Evolutionary conservation across 2,329 filamentous ascomycete genomes (phyloP).

Genomic region (Hypoxylon sp.): DNA sequence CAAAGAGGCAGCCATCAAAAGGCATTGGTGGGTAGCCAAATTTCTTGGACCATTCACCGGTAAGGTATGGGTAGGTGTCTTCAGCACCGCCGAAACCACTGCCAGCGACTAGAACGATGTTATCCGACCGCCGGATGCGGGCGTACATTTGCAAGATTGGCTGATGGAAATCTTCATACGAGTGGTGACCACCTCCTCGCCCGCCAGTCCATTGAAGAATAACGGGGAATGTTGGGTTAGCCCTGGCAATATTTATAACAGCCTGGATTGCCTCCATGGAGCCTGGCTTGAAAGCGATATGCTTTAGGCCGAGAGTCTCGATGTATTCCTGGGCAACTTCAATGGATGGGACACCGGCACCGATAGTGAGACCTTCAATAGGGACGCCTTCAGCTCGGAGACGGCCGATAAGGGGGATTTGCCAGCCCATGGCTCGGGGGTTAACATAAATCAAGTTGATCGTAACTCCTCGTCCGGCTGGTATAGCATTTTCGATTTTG

Average conservation of each 20-base stretch:
- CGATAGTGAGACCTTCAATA: conserved; percentile 92
- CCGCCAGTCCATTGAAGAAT: conserved; percentile 96
- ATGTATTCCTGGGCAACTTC: conserved; percentile 96
- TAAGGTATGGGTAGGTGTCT: conserved; percentile 93
- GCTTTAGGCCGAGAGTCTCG: conserved; percentile 90
- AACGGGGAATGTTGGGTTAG: conserved; percentile 94
- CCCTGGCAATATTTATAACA: conserved; percentile 92
- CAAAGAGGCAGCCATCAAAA: conserved; percentile 91
- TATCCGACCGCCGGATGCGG: conserved; percentile 86
- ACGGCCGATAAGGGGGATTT: conserved; percentile 86
- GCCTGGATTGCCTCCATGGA: conserved; percentile 89
- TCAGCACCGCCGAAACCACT: conserved; percentile 93
- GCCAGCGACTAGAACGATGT: conserved; percentile 90
- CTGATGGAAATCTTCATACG: conserved; percentile 94
- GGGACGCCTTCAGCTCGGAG: conserved; percentile 88
- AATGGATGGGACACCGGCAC: conserved; percentile 92
- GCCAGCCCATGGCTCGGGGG: conserved; percentile 91
- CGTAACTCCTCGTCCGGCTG: conserved; percentile 87
- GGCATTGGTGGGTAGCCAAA: conserved; percentile 94
- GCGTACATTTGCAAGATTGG: conserved; percentile 93
- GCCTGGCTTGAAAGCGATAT: conserved; percentile 95
- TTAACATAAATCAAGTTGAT: conserved; percentile 94
- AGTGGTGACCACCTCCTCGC: conserved; percentile 93
- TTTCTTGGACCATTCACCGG: conserved; percentile 87
- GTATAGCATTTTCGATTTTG: conserved; percentile 88